Evolutionary conservation across 148 eudicot species (phyloP), one percentile per base, ranked within the genome.

Genomic region (Camellia sinensis): DNA sequence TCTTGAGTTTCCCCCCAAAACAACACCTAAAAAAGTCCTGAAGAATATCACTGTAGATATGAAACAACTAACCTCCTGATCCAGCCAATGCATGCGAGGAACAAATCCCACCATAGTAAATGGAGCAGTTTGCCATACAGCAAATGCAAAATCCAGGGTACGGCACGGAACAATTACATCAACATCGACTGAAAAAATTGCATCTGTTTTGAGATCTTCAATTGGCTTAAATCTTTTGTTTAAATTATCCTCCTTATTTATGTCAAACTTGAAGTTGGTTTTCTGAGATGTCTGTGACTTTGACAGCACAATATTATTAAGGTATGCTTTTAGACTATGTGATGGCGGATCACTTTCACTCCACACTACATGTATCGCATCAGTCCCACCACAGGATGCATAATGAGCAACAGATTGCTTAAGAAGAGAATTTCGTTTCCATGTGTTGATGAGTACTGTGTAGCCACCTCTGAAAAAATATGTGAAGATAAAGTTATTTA

Each of bases 351-450:
- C 87, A 64, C 66, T 83, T 84, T 92, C 94, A 82, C 97, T 92
- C 94, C 97, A 91, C 41, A 92, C 94, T 52, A 92, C 91, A 78
- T 86, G 97, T 81, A 92, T 92, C n/a, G 94, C 89, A 80, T 89
- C 90, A 19, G 91, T 84, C 61, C 94, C 90, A 59, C 71, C 65
- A 73, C 97, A 92, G 17, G 94, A 92, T 78, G 92, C 92, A 87
- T 92, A 91, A 60, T 91, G 92, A 78, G 90, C 89, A 82, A 91
- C 90, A 56, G 90, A 91, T 74, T 91, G 90, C 87, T 89, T 92
- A 43, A 92, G 86, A 45, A 89, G 91, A 86, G 89, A 80, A 86
- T 91, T 86, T 19, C 90, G 83, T 87, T 89, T 91, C 97, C 97
- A 92, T 50, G 94, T 91, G 87, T 92, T 92, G 82, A 92, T 86